A percentile compares a stretch with the other conserved stretches of the same genome.
Conservation (phyloP, 306 rosid species). For the Lathyrus sativus region DNA sequence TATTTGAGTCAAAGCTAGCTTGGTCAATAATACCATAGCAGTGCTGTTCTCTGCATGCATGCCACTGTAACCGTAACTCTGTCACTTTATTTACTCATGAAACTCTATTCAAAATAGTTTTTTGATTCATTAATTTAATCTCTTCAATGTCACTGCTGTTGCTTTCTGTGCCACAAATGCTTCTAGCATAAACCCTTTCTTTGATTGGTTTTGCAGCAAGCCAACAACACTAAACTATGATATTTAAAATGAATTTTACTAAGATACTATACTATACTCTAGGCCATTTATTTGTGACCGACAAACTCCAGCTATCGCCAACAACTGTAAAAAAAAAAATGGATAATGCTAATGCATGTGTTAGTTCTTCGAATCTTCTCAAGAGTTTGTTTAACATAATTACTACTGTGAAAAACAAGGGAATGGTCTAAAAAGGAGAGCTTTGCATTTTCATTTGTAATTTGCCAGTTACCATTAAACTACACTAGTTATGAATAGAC, state of each 20-base stretch:
- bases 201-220: not conserved
- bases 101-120: conserved; percentile 2
- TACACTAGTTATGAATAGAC: not conserved
- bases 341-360: conserved; percentile 8
- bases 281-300: not conserved
- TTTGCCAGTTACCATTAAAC: conserved; percentile 14
- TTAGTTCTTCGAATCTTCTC: conserved; percentile 60
- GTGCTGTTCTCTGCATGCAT: conserved; percentile 47
- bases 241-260: not conserved
- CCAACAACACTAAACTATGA: not conserved
- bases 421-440: conserved; percentile 43
- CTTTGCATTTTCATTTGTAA: conserved; percentile 21
- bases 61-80: conserved; percentile 46
- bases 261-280: too few species aligned
- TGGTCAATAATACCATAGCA: conserved; percentile 52
- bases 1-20: conserved; percentile 54
- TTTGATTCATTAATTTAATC: conserved; percentile 1
- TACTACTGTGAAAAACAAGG: conserved; percentile 33
- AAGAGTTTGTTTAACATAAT: not conserved
- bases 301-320: not conserved
- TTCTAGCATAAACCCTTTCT: not conserved
- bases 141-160: conserved; percentile 16
- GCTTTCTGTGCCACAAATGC: conserved; percentile 40
- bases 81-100: conserved; percentile 33
- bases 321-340: not conserved